Base-by-base conservation (phyloP, 495 filamentous ascomycete genomes). In the Daldinia grandis region DNA sequence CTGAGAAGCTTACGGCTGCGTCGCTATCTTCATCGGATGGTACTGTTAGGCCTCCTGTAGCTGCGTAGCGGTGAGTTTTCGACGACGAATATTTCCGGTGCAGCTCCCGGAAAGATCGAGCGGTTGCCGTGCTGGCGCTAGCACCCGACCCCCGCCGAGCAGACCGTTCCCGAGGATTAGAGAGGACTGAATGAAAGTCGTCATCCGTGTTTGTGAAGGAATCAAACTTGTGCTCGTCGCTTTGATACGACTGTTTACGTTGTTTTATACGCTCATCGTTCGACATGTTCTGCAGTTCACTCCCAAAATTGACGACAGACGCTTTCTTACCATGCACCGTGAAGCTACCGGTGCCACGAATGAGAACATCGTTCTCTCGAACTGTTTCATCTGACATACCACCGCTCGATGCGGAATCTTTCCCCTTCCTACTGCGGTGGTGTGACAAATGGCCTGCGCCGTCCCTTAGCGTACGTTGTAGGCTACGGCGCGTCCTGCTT, bases 321-420 rank as follows among this genome's bases (percentile, higher is more conserved):
- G 95, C 95, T 78, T 99, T 98, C 82, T 99, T 99, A 60, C 95
- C 95, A 75, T 99, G 95, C 4, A 99, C 90, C 5, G 93, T 97
- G 76, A 99, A 98, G 70, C 91, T 96, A 10, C 93, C 92, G 10
- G 90, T 87, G 27, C 90, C 91, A 17, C 95, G 87, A 14, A 90
- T 79, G 8, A 99, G 84, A 9, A 89, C 87, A 77, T 94, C 93
- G 14, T 82, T 83, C 53, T 87, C 86, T 25, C 82, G 80, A 54
- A 69, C 68, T 59, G 81, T 82, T 35, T 94, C 92, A 24, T 92
- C 92, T n/a, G 83, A 82, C 64, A 85, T 74, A 4, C 80, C 83
- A 21, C 82, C 83, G 67, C 87, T 88, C 15, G 91, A 89, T 3
- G 85, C 79, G 0, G 92, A 91, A 51, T 93, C 92, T 74, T 88